A percentile compares a stretch with the other conserved stretches of the same genome.
These are phyloP conservation scores for Lodderomyces metapsilosis DNA, from an alignment of 1,139 yeast species.

Conservation along the genomic window DNA sequence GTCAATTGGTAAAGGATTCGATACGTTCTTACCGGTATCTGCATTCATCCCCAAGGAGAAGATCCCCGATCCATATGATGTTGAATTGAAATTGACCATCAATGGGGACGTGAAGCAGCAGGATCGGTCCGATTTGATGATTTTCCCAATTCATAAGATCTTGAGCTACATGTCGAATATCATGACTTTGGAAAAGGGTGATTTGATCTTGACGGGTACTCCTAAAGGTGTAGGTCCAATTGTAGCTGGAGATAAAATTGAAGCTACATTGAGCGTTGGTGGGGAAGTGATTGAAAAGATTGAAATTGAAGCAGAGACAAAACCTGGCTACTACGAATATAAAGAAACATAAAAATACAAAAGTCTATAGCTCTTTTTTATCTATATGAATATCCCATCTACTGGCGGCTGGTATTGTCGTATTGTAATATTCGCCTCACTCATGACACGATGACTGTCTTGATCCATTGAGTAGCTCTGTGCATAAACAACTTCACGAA, in stretches of 20 bases:
- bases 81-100: conserved; percentile 61
- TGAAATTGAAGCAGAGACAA: conserved; percentile 55
- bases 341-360: conserved; percentile 40
- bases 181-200: conserved; percentile 91
- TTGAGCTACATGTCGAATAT: conserved; percentile 78
- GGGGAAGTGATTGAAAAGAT: conserved; percentile 56
- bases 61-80: conserved; percentile 75
- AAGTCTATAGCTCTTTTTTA: background rate
- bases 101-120: conserved; percentile 72
- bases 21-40: conserved; percentile 87
- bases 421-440: conserved; percentile 68
- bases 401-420: conserved; percentile 73
- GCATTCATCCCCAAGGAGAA: conserved; percentile 61
- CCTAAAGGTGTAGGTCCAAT: conserved; percentile 96
- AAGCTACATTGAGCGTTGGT: conserved; percentile 57
- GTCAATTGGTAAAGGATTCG: conserved; percentile 96
- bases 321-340: conserved; percentile 79
- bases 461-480: conserved; percentile 91
- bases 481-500: conserved; percentile 89
- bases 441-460: conserved; percentile 65
- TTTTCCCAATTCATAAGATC: conserved; percentile 81
- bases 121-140: conserved; percentile 82
- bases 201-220: conserved; percentile 89
- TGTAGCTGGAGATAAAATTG: conserved; percentile 71
- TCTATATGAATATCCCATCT: conserved; percentile 40